Evolutionary conservation across 2,329 filamentous ascomycete species (phyloP).

Genomic region (Fusarium anguioides): DNA sequence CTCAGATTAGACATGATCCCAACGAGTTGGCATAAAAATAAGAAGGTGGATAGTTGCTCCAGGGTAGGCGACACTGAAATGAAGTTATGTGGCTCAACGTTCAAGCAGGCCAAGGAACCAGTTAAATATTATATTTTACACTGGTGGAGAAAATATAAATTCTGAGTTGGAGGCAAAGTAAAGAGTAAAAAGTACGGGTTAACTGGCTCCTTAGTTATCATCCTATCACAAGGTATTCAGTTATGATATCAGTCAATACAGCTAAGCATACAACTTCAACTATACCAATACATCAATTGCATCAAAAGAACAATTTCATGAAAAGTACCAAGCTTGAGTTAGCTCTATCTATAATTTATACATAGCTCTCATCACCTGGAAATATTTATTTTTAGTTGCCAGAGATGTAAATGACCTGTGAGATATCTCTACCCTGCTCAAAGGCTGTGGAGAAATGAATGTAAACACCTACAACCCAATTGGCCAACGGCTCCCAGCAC

Average conservation of each 20-base stretch:
- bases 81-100: not conserved
- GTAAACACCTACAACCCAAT: constrained; percentile 36
- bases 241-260: too few species aligned
- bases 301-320: too few species aligned
- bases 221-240: too few species aligned
- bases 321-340: too few species aligned
- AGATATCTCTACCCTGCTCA: not conserved
- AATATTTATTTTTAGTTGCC: too few species aligned
- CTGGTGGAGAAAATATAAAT: not conserved
- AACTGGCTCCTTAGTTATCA: not conserved
- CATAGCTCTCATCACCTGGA: too few species aligned
- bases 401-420: not conserved
- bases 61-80: not conserved
- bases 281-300: too few species aligned
- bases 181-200: not conserved
- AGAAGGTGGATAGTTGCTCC: not conserved
- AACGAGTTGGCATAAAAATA: not conserved
- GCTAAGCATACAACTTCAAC: too few species aligned
- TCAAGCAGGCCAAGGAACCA: not conserved
- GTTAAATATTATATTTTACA: not conserved
- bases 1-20: not conserved
- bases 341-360: too few species aligned
- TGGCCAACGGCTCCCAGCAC: constrained; percentile 28
- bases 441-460: constrained; percentile 22
- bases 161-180: not conserved